A percentile compares a stretch with the other conserved stretches of the same genome.
These are phyloP conservation scores for Candida montana DNA, from an alignment of 805 yeast genomes.

Conservation along the genomic window DNA sequence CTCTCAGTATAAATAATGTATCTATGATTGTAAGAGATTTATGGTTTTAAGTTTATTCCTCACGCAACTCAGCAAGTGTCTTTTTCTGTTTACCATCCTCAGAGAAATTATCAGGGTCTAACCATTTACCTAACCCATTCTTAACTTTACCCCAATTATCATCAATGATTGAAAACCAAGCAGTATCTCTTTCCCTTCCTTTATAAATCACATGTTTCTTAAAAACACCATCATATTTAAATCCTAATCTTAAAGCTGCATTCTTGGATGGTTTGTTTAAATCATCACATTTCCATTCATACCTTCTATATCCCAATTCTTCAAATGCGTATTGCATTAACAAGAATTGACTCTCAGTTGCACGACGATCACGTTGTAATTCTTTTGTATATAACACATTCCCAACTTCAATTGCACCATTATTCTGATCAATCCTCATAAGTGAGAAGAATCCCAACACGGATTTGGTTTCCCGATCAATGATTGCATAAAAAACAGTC, in stretches of 20 bases:
- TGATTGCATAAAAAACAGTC: too few relatives aligned
- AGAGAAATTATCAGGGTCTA: neutral
- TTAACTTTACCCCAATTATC: neutral
- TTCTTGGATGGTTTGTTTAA: conserved; percentile 2
- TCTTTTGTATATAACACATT: neutral
- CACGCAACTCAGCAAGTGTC: neutral
- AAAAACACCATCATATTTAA: conserved; percentile 3
- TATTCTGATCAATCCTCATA: conserved; percentile 1
- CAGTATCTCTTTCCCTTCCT: conserved; percentile 4
- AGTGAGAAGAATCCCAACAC: neutral
- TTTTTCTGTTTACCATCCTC: neutral
- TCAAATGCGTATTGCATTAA: conserved; percentile 5
- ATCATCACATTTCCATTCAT: conserved; percentile 9
- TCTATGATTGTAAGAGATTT: too few relatives aligned
- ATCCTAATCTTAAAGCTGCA: conserved; percentile 7
- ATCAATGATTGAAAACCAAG: conserved; percentile 4
- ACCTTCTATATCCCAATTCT: conserved; percentile 3
- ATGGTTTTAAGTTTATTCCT: neutral
- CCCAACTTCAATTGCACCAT: conserved; percentile 6
- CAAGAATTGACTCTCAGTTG: conserved; percentile 6
- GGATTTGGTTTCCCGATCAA: too few relatives aligned
- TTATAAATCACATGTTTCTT: conserved; percentile 1
- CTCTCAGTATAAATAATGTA: too few relatives aligned
- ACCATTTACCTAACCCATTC: neutral
- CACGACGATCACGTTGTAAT: neutral